Base-by-base conservation (phyloP, 352 stramenopile species). In the Phytophthora aleatoria region DNA sequence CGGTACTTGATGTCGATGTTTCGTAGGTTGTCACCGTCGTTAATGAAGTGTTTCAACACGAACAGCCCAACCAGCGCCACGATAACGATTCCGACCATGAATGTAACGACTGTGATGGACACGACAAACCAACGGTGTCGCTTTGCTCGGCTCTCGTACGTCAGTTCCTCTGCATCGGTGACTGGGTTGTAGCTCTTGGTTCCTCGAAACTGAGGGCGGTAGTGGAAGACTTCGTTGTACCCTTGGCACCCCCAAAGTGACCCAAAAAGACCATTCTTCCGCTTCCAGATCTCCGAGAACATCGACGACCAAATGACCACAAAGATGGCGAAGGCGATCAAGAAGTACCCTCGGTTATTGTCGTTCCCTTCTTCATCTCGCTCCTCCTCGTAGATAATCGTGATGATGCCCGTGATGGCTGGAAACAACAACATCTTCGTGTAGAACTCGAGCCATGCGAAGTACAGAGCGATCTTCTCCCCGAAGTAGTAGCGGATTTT, bases 361-460 rank as follows among this genome's bases (percentile, higher is more conserved):
- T 73, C 69, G 30, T 64, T 72, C 6, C 60, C 74, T n/a, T 61
- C 69, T 12, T 76, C 58, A 13, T 83, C 52, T 3, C 73, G 70
- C 5, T 64, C 79, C 61, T 91, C 69, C 15, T 89, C 68, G 9
- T 87, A 83, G 11, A 73, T 56, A 54, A 84, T 95, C 13, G 94
- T 90, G 49, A 92, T 82, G 48, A 96, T 75, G 13, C 91, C 91
- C 0, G 85, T 69, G 8, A 95, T 79, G 8, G 83, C 71, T 11
- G 90, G 89, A 38, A 96, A 80, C 1, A 96, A 20, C 3, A 97
- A 77, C 86, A 96, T 95, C 76, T 95, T 95, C n/a, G 91, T 97
- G 77, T 97, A 97, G 57, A 96, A 97, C 9, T 90, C 90, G 31
- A 98, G 77, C 82, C 89, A 97, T 9, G 89, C 90, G 67, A 98